Evolutionary conservation across 768 basidiomycete species (phyloP).

Genomic region (Fistulinella prunicolor): DNA sequence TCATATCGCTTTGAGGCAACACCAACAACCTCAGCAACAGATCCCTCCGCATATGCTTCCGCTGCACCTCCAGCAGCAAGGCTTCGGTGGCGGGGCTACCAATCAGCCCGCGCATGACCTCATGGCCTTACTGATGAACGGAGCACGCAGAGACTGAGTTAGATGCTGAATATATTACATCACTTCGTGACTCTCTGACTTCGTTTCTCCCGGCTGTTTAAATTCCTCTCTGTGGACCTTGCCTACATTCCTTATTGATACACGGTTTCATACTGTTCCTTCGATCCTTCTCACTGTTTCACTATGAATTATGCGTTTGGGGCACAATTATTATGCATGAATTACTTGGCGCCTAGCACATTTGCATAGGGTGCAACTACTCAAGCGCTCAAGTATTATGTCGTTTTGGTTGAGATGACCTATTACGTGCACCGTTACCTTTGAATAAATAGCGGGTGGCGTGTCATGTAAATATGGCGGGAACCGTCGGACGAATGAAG

Average conservation of each 20-base stretch:
- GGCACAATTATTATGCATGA: constrained; percentile 3
- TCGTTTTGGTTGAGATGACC: constrained; percentile 6
- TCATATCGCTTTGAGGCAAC: constrained; percentile 33
- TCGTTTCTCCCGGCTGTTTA: constrained; percentile 7
- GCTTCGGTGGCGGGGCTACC: constrained; percentile 41
- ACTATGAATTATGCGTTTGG: constrained; percentile 26
- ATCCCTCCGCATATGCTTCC: constrained; percentile 51
- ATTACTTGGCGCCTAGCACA: constrained; percentile 3
- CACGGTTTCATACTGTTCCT: constrained; percentile 27
- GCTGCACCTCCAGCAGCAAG: constrained; percentile 63
- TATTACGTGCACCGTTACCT: constrained; percentile 12
- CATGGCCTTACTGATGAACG: constrained; percentile 83
- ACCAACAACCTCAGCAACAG: constrained; percentile 44
- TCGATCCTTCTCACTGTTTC: constrained; percentile 22
- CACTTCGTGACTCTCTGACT: constrained; percentile 11
- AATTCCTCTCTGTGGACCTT: constrained; percentile 23
- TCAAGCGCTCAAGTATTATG: too few relatives aligned
- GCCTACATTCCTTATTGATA: constrained; percentile 32
- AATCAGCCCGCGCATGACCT: constrained; percentile 68
- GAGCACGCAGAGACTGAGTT: constrained; percentile 59
- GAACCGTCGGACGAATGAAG: constrained; percentile 15
- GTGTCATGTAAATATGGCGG: constrained; percentile 9
- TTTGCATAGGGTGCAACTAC: background rate
- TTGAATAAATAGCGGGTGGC: too few relatives aligned
- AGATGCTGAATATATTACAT: constrained; percentile 14